Percentiles rank a stretch among this genome's conserved stretches.
phyloP scores from a whole-genome alignment of 495 filamentous ascomycete species.

The Annulohypoxylon bovei region DNA sequence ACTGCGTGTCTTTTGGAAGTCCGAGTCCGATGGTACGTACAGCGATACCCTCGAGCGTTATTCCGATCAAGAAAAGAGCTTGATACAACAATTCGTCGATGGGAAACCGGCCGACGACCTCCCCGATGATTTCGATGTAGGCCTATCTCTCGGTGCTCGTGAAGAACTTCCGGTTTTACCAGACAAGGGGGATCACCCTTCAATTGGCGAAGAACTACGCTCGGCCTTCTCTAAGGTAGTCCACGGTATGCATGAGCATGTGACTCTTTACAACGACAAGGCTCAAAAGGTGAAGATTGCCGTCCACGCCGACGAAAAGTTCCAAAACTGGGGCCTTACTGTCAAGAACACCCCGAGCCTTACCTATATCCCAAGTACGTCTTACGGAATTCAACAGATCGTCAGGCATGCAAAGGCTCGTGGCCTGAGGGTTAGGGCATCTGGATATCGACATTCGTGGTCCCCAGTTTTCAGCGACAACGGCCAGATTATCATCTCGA shows the following conservation, averaged over 20 bases:
- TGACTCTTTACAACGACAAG: constrained; percentile 20
- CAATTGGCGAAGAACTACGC: not conserved
- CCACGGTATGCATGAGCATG: not conserved
- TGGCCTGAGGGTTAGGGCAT: constrained; percentile 54
- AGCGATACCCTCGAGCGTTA: constrained; percentile 3
- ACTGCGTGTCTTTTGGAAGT: constrained; percentile 25
- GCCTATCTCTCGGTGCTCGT: constrained; percentile 18
- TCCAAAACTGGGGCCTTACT: constrained; percentile 62
- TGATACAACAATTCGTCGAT: constrained; percentile 18
- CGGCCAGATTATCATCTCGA: constrained; percentile 61
- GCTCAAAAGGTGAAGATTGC: constrained; percentile 6
- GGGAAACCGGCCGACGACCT: constrained; percentile 9
- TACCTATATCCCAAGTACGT: constrained; percentile 59
- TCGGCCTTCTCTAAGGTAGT: constrained; percentile 2
- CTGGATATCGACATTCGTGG: constrained; percentile 63
- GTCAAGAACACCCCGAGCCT: constrained; percentile 56
- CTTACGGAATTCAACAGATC: constrained; percentile 57
- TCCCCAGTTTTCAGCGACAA: constrained; percentile 54
- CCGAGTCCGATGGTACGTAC: constrained; percentile 11
- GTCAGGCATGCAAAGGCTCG: constrained; percentile 52
- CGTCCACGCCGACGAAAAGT: constrained; percentile 42
- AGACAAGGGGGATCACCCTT: not conserved
- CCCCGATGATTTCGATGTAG: constrained; percentile 36
- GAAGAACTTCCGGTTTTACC: constrained; percentile 16
- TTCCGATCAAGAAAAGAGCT: constrained; percentile 5